Conservation (phyloP, 805 yeast genomes). For the Candida saitoana region DNA sequence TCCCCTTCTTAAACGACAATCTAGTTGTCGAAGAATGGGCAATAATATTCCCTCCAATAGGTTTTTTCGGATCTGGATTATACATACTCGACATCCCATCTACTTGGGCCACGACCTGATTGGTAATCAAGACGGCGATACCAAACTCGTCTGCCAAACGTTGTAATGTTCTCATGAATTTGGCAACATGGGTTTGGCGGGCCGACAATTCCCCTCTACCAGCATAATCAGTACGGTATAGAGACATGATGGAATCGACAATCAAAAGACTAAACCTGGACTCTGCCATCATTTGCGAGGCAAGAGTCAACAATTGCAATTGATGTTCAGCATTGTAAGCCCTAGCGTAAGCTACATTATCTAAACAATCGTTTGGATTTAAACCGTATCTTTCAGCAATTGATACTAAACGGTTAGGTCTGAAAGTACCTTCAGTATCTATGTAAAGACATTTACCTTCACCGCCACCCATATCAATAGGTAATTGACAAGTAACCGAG, state of each 20-base stretch:
- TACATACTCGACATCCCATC: conserved; percentile 81
- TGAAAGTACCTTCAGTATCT: conserved; percentile 16
- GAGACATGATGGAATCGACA: conserved; percentile 97
- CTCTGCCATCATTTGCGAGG: conserved; percentile 95
- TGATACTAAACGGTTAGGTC: conserved; percentile 15
- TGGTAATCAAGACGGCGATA: conserved; percentile 86
- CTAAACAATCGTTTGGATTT: conserved; percentile 14
- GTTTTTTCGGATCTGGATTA: conserved; percentile 96
- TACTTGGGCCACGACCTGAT: conserved; percentile 97
- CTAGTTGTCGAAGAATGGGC: conserved; percentile 97
- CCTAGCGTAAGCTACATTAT: conserved; percentile 15
- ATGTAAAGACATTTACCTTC: conserved; percentile 16
- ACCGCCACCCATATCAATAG: conserved; percentile 15
- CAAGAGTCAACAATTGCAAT: conserved; percentile 75
- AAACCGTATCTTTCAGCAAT: conserved; percentile 15
- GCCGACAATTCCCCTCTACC: conserved; percentile 97
- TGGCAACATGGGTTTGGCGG: conserved; percentile 90
- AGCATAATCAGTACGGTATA: conserved; percentile 88
- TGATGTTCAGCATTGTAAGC: conserved; percentile 98
- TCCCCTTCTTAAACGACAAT: conserved; percentile 83
- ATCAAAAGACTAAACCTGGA: conserved; percentile 84
- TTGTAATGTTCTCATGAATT: conserved; percentile 86
- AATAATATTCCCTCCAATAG: conserved; percentile 96
- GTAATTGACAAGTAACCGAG: conserved; percentile 15
- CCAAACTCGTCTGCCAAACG: conserved; percentile 96